Evolutionary conservation across 495 filamentous ascomycete genomes (phyloP).

Genomic region (Hypoxylon lienhwacheense): DNA sequence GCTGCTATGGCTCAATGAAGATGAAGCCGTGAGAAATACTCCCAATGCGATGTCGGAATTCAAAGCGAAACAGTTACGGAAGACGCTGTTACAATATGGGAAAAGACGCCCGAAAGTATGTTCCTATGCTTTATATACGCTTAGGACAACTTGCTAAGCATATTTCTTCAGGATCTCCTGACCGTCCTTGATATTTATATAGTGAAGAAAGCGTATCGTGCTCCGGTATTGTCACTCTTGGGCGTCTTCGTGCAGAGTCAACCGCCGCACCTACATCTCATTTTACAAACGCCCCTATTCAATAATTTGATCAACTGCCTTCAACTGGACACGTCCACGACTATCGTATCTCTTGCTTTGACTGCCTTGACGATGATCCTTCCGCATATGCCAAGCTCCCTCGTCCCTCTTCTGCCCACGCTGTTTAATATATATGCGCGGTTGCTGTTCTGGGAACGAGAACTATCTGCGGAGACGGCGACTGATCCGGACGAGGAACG

Average conservation of each 20-base stretch:
- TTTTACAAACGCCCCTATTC: conserved; percentile 67
- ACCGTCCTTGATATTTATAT: conserved; percentile 61
- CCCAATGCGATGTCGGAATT: conserved; percentile 51
- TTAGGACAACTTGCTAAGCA: conserved; percentile 25
- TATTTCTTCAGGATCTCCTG: conserved; percentile 59
- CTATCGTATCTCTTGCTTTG: conserved; percentile 66
- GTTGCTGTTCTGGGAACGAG: conserved; percentile 71
- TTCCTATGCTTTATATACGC: background rate
- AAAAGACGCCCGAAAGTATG: conserved; percentile 67
- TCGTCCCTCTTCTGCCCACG: conserved; percentile 62
- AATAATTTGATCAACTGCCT: conserved; percentile 67
- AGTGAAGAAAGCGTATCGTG: conserved; percentile 58
- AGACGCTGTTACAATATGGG: conserved; percentile 60
- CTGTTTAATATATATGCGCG: conserved; percentile 76
- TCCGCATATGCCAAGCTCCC: conserved; percentile 69
- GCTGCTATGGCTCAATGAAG: conserved; percentile 60
- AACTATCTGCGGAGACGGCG: conserved; percentile 41
- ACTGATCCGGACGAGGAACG: conserved; percentile 38
- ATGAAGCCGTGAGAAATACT: conserved; percentile 46
- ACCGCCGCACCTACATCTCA: conserved; percentile 70
- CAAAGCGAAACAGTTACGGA: conserved; percentile 56
- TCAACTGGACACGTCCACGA: conserved; percentile 70
- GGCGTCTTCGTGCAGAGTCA: conserved; percentile 66
- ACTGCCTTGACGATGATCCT: conserved; percentile 73
- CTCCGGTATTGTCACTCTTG: conserved; percentile 60